Evolutionary conservation across 371 early-diverging fungal genomes (phyloP).

Genomic region (Haplosporangium sp.): DNA sequence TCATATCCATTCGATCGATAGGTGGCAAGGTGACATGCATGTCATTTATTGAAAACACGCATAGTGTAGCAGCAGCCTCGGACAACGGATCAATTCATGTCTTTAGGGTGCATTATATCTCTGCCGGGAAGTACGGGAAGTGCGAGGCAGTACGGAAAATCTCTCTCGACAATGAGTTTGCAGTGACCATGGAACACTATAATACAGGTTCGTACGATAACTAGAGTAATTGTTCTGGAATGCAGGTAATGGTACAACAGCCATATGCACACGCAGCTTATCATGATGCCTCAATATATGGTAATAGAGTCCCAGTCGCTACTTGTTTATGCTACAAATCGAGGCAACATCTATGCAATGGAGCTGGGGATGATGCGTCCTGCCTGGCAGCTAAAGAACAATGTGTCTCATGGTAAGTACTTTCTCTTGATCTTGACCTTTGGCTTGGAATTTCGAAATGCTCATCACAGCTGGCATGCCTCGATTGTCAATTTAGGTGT

Average conservation of each 20-base stretch:
- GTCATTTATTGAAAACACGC: conserved; percentile 82
- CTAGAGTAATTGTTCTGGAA: background rate
- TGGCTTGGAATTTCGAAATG: background rate
- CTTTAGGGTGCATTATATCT: conserved; percentile 66
- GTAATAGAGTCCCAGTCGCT: conserved; percentile 74
- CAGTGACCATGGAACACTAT: conserved; percentile 75
- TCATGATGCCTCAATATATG: no score
- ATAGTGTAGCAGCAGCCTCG: conserved; percentile 87
- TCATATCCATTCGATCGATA: conserved; percentile 19
- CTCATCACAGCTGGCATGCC: background rate
- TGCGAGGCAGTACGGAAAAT: conserved; percentile 67
- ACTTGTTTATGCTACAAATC: conserved; percentile 82
- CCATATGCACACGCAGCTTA: background rate
- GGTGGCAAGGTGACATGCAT: conserved; percentile 84
- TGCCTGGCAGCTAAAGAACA: conserved; percentile 72
- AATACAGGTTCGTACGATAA: conserved; percentile 65
- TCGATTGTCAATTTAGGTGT: conserved; percentile 56
- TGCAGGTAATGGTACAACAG: background rate
- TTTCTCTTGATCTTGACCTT: background rate
- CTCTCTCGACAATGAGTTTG: conserved; percentile 74
- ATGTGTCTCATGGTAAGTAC: conserved; percentile 62
- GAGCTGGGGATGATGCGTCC: conserved; percentile 80
- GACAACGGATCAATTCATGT: conserved; percentile 88
- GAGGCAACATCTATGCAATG: conserved; percentile 79
- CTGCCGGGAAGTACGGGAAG: conserved; percentile 70